Percentiles rank a stretch among this genome's conserved stretches.
Conservation (phyloP, 192 early-diverging fungal genomes). For the Globomyces pollinis-pini region DNA sequence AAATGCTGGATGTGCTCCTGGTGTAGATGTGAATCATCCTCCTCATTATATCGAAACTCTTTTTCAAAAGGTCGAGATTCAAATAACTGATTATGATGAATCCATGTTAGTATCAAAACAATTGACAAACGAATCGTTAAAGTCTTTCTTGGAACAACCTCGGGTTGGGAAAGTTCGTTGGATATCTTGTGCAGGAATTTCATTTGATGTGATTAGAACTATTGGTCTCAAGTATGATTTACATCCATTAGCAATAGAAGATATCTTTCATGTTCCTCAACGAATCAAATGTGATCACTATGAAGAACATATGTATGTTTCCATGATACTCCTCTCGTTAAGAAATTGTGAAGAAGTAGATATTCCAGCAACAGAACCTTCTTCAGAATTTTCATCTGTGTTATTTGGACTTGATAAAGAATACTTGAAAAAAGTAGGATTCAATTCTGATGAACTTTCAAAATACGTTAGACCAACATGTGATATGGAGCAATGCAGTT, state of each 20-base stretch:
- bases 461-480: constrained; percentile 3
- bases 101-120: background rate
- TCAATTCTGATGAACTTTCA: background rate
- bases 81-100: background rate
- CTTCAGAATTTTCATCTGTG: background rate
- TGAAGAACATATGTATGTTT: constrained; percentile 25
- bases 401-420: background rate
- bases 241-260: constrained; percentile 32
- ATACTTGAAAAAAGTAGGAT: background rate
- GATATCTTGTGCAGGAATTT: background rate
- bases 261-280: constrained; percentile 28
- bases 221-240: constrained; percentile 2
- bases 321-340: constrained; percentile 7
- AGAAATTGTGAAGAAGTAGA: background rate
- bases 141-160: background rate
- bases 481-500: constrained; percentile 16
- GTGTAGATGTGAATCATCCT: background rate
- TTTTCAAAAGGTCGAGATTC: background rate
- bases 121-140: background rate
- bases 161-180: constrained; percentile 1
- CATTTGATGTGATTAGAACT: constrained; percentile 12
- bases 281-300: constrained; percentile 29
- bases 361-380: too few relatives aligned
- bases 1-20: background rate
- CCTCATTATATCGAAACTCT: background rate